These are phyloP conservation scores for Fusarium annulatum DNA, from an alignment of 2,329 filamentous ascomycete species.

Conservation along the genomic window DNA sequence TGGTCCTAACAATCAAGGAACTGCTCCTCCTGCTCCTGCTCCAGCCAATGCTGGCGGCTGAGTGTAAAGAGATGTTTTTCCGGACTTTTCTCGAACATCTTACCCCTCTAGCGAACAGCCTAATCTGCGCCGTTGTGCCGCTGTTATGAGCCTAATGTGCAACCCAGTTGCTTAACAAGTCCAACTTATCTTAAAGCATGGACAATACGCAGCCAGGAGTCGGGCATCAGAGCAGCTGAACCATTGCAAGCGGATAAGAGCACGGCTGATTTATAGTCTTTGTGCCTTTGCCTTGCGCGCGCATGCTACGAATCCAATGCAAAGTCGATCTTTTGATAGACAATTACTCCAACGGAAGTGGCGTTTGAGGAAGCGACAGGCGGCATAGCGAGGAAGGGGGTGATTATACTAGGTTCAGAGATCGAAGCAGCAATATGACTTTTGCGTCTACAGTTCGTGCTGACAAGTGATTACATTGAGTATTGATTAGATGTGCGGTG, in stretches of 20 bases:
- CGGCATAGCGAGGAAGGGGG: neutral
- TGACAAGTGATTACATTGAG: neutral
- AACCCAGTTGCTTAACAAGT: conserved; percentile 10
- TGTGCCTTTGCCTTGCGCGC: conserved; percentile 1
- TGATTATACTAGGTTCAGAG: conserved; percentile 20
- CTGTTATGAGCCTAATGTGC: conserved; percentile 2
- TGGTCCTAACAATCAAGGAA: conserved; percentile 24
- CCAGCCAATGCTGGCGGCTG: conserved; percentile 37
- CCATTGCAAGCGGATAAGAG: conserved; percentile 11
- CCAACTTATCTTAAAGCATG: conserved; percentile 17
- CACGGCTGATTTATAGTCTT: neutral
- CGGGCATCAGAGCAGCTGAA: neutral
- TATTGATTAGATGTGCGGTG: neutral
- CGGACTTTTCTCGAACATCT: conserved; percentile 29
- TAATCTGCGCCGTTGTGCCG: conserved; percentile 17
- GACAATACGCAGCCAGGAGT: conserved; percentile 7
- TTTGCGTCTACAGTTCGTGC: neutral
- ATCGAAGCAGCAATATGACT: conserved; percentile 8
- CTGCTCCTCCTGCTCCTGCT: neutral
- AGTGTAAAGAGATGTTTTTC: neutral
- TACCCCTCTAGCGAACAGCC: conserved; percentile 19
- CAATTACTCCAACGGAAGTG: conserved; percentile 1
- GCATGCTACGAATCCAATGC: conserved; percentile 11
- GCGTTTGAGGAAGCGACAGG: neutral
- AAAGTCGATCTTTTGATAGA: conserved; percentile 22